Base-by-base conservation (phyloP, 495 filamentous ascomycete genomes). In the Annulohypoxylon bovei region DNA sequence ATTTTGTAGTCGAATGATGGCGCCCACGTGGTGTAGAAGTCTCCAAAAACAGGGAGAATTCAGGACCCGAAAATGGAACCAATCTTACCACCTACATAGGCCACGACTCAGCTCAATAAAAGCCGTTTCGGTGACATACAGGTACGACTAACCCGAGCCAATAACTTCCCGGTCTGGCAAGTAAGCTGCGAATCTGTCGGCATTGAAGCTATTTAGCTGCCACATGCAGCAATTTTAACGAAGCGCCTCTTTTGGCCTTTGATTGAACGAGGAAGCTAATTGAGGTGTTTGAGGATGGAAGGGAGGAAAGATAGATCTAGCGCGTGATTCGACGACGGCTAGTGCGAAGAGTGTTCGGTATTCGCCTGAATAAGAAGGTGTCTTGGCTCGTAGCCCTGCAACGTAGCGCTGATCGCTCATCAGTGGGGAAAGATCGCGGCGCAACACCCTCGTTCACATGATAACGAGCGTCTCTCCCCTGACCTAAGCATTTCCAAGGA, bases 351-450 rank as follows among this genome's bases (percentile, higher is more conserved):
- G 12, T 11, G 25, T 18, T 67, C 64, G 55, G 23, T 35, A 44
- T 42, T 60, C 16, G 64, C 64, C 64, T 53, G 35, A 67, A 60
- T 32, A 59, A 67, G 64, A 67, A 67, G 64, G 64, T 67, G 55
- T 59, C 27, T 47, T 30, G 55, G 55, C 18, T 25, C 32, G 35
- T 18, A 16, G 35, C 55, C 23, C 47, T 60, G 54, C 46, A 54
- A 44, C 25, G 46, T 35, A 52, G 20, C 63, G 64, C 35, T 42
- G 64, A 67, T 67, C 64, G 42, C 39, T 1, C 6, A 5, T 18
- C 39, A 18, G 39, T 42, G 64, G 59, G 64, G 64, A 46, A 56
- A 60, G 25, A 52, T 8, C 42, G 42, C 40, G 42, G 57, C 57
- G 25, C 49, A 53, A 61, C 32, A 25, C 30, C 44, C 11, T 23